Percentiles rank a stretch among this genome's conserved stretches.
Evolutionary conservation across 1,139 yeast species (phyloP).

Genomic region (Protomyces pachydermus): DNA sequence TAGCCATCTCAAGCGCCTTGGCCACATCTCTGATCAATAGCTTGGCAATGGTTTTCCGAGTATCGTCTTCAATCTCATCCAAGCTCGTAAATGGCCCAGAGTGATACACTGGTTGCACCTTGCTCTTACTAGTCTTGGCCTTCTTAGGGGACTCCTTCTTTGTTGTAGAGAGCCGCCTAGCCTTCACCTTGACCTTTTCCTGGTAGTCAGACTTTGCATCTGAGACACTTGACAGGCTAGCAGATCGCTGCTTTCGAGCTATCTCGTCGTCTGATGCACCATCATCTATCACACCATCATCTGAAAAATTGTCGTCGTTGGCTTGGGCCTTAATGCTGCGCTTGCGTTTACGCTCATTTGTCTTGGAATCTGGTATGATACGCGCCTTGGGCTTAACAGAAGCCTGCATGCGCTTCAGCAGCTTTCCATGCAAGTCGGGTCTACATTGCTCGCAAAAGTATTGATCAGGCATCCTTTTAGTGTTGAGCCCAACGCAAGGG

Average conservation of each 20-base stretch:
- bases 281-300: neutral
- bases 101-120: slow-evolving; percentile 41
- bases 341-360: slow-evolving; percentile 3
- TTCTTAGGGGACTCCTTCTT: neutral
- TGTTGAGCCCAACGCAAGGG: slow-evolving; percentile 53
- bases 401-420: slow-evolving; percentile 31
- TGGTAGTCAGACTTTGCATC: neutral
- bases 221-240: neutral
- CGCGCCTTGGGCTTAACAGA: neutral
- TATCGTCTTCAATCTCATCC: slow-evolving; percentile 33
- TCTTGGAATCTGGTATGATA: slow-evolving; percentile 14
- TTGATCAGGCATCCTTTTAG: slow-evolving; percentile 45
- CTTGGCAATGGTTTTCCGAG: slow-evolving; percentile 10
- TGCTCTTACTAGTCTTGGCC: neutral
- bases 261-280: neutral
- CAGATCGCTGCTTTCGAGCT: neutral
- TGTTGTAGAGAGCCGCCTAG: neutral
- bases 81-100: slow-evolving; percentile 7
- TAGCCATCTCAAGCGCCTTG: slow-evolving; percentile 13
- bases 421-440: slow-evolving; percentile 41
- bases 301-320: neutral
- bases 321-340: slow-evolving; percentile 20
- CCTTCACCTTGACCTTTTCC: neutral
- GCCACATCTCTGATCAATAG: slow-evolving; percentile 4
- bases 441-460: slow-evolving; percentile 53